Evolutionary conservation across 2,329 filamentous ascomycete species (phyloP), one percentile per base, ranked within the genome.

Genomic region (Penicillium sp.): DNA sequence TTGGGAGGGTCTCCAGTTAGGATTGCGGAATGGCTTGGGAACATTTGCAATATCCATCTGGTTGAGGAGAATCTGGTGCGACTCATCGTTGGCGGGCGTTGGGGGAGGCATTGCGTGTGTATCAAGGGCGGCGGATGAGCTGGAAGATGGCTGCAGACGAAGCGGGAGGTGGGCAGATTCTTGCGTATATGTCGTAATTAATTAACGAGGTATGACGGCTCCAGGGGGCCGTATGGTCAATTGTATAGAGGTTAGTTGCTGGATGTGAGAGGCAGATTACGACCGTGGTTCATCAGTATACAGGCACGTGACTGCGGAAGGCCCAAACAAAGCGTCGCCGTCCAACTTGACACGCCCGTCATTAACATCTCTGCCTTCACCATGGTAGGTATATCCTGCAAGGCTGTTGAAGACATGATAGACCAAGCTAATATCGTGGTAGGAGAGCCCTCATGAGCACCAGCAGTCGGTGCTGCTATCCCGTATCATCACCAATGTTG

Each of bases 361-460:
- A 44, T 20, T 12, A 15, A 20, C 4, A 18, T 40, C 33, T 28
- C n/a, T 28, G 15, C 3, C 15, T 5, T 38, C 24, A 42, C 8
- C 39, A 50, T 50, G 48, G 48, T 50, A 40, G 13, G 31, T 46
- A 15, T 35, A 35, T 8, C 32, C 32, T 18, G 2, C 6, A 4
- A 9, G 3, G 3, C 7, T 4, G 18, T 9, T 9, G 3, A 9
- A 8, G 0, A 6, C 0, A 9, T 7, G 32, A 9, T 6, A 20
- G 3, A 6, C 4, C 3, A 44, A 24, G 18, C 35, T 60, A 8
- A 54, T 13, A n/a, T 20, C 1, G 42, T 7, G 28, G 38, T 47
- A 84, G 92, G 93, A 98, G 72, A 95, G 89, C 64, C 93, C 93
- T 33, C 93, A 98, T 67, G 93, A 97, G 70, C 91, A 97, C 62